Base-by-base conservation (phyloP, 1,284 basidiomycete genomes). In the Microbotryomycetes sp. region DNA sequence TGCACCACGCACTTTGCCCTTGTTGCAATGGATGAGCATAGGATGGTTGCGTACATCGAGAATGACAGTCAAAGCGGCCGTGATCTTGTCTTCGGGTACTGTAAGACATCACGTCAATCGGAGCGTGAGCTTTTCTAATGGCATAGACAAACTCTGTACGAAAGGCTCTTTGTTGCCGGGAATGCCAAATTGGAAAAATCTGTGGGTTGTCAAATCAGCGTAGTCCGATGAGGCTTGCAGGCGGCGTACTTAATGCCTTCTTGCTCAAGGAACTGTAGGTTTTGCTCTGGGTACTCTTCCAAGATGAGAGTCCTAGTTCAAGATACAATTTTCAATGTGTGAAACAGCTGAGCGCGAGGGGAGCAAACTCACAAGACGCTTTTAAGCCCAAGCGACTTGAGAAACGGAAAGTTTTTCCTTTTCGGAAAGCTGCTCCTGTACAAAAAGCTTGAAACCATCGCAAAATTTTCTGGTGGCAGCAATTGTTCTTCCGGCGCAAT, bases 1-100 rank as follows among this genome's bases (percentile, higher is more conserved):
- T 41, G 9, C 18, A 18, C 35, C 18, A 18, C 76, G 46, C 52
- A 78, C 77, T 70, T 81, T 82, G 57, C 81, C 81, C 71, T 81
- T 81, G 73, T 82, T 82, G 73, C 81, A 82, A 67, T 82, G 81
- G 21, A 82, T 80, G 31, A 81, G 70, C 28, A 82, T 75, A 1
- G 81, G 81, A 61, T 81, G 80, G 66, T 82, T 82, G 4, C 80
- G 73, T 41, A 69, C 68, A 67, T 82, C 81, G n/a, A 81, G 71
- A 23, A 81, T 78, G 3, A 78, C 77, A n/a, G 75, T 73, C 26
- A 82, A 75, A 0, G 81, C 81, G 1, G 77, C 76, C 27, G 78
- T 76, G 62, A 82, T 80, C 57, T 80, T 80, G 63, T 81, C 78
- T 51, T 80, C 78, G 3, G 80, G 79, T 47, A 81, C 74, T 67